Conservation (phyloP, 441 rosid genomes). For the Populus hybrid region DNA sequence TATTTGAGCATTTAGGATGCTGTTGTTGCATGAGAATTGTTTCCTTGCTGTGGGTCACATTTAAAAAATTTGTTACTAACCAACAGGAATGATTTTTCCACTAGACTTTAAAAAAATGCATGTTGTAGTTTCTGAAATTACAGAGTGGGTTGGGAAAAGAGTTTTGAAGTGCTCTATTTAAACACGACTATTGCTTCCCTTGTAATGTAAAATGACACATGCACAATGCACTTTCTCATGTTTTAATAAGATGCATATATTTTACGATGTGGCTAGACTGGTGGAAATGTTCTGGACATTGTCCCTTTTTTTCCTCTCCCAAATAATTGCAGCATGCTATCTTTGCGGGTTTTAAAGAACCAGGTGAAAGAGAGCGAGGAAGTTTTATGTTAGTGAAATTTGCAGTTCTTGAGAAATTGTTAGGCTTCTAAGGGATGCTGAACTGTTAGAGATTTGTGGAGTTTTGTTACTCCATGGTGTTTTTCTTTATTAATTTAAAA, state of each 20-base stretch:
- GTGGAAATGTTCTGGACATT: neutral
- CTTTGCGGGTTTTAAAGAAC: neutral
- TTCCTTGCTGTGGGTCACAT: neutral
- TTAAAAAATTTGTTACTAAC: neutral
- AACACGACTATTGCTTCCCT: neutral
- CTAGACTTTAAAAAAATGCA: neutral
- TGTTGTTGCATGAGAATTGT: neutral
- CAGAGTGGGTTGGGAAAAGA: neutral
- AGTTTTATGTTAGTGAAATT: neutral
- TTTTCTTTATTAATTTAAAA: neutral
- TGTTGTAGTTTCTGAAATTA: neutral
- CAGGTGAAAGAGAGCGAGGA: neutral
- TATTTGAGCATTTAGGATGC: neutral
- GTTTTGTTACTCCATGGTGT: neutral
- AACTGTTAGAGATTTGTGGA: neutral
- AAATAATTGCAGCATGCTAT: neutral
- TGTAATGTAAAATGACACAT: neutral
- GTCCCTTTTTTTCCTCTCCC: neutral
- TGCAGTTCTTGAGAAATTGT: neutral
- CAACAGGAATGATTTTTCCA: neutral
- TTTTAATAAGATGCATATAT: neutral
- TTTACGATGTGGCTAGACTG: neutral
- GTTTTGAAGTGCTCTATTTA: neutral
- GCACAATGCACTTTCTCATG: neutral
- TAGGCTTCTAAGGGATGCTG: neutral